Percentiles rank a stretch among this genome's conserved stretches.
Evolutionary conservation across 768 basidiomycete species (phyloP).

Genomic region (Mycena indigotica): DNA sequence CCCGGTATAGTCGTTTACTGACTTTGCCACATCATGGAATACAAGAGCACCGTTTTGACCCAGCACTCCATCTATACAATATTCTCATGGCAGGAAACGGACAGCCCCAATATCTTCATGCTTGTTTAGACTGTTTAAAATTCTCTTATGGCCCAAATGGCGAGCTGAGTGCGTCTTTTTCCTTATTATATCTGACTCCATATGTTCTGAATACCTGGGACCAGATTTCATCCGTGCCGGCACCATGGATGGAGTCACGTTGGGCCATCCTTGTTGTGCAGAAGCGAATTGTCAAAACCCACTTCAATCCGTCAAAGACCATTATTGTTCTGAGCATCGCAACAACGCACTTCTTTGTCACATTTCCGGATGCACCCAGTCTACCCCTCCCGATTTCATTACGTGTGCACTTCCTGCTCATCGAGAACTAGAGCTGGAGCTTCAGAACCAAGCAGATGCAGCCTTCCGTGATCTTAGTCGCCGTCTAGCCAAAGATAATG

Average conservation of each 20-base stretch:
- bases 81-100: conserved; percentile 11
- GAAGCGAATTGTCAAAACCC: conserved; percentile 17
- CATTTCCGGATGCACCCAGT: conserved; percentile 7
- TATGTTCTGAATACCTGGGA: neutral
- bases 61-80: conserved; percentile 5
- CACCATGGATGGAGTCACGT: conserved; percentile 29
- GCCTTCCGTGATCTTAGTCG: neutral
- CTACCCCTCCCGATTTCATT: neutral
- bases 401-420: neutral
- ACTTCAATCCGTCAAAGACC: conserved; percentile 3
- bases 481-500: neutral
- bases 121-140: conserved; percentile 5
- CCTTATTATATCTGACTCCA: neutral
- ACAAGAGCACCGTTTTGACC: neutral
- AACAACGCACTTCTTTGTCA: conserved; percentile 1
- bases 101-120: conserved; percentile 8
- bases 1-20: neutral
- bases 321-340: conserved; percentile 18
- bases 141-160: neutral
- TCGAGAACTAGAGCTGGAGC: neutral
- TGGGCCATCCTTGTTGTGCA: conserved; percentile 29
- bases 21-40: neutral
- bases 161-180: conserved; percentile 1
- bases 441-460: neutral
- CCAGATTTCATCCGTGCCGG: conserved; percentile 18